A percentile compares a stretch with the other conserved stretches of the same genome.
These are phyloP conservation scores for Phytophthora ramorum DNA, from an alignment of 352 stramenopile genomes.

Conservation along the genomic window DNA sequence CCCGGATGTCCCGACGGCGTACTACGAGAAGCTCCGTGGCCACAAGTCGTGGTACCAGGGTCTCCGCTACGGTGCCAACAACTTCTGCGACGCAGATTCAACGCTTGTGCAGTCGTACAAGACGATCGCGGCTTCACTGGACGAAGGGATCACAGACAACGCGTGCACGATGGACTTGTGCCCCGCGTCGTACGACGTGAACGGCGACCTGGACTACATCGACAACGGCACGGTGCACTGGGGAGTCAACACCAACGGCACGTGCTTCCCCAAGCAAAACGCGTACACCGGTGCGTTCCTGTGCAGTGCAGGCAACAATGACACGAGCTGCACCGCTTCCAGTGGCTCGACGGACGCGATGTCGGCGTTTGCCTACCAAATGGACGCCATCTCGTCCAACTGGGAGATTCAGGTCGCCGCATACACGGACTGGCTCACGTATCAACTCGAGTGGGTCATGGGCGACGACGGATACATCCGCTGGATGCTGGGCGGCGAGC, in stretches of 20 bases:
- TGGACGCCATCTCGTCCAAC: slow-evolving; percentile 94
- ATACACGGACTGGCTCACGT: slow-evolving; percentile 84
- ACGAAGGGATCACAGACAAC: slow-evolving; percentile 58
- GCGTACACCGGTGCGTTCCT: slow-evolving; percentile 64
- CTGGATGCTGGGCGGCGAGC: slow-evolving; percentile 82
- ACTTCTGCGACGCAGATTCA: slow-evolving; percentile 46
- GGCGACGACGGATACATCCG: slow-evolving; percentile 62
- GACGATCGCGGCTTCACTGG: slow-evolving; percentile 43
- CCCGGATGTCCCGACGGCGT: slow-evolving; percentile 43
- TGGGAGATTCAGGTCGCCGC: slow-evolving; percentile 82
- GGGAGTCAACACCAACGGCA: slow-evolving; percentile 70
- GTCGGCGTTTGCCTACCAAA: slow-evolving; percentile 75
- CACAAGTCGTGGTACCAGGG: slow-evolving; percentile 79
- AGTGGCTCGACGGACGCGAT: slow-evolving; percentile 26
- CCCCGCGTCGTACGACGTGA: slow-evolving; percentile 57
- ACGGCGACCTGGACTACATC: slow-evolving; percentile 51
- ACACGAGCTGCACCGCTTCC: slow-evolving; percentile 33
- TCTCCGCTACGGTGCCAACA: slow-evolving; percentile 64
- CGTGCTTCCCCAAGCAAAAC: slow-evolving; percentile 68
- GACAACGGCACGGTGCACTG: slow-evolving; percentile 47
- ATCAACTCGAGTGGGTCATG: slow-evolving; percentile 78
- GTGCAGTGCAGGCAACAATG: slow-evolving; percentile 61
- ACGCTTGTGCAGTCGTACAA: slow-evolving; percentile 45
- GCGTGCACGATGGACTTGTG: slow-evolving; percentile 47
- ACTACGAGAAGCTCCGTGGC: slow-evolving; percentile 46